These are phyloP conservation scores for Populus davidiana DNA, from an alignment of 345 rosid species.

Conservation along the genomic window DNA sequence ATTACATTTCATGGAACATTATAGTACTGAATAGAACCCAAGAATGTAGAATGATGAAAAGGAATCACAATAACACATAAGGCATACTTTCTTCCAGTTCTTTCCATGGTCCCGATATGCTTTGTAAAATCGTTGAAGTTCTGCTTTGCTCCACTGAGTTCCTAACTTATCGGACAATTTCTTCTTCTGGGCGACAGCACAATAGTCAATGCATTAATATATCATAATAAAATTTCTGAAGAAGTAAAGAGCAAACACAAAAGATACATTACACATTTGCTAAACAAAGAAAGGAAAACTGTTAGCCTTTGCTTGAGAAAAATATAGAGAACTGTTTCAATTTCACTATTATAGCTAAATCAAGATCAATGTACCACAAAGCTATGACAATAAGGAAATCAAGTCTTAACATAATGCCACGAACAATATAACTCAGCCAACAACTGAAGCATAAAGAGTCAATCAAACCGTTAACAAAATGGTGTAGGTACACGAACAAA, in stretches of 20 bases:
- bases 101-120: slow-evolving; percentile 25
- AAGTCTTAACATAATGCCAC: background rate
- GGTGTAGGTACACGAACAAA: background rate
- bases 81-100: slow-evolving; percentile 24
- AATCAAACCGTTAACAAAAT: slow-evolving; percentile 4
- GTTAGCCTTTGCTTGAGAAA: background rate
- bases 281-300: background rate
- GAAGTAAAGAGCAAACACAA: background rate
- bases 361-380: background rate
- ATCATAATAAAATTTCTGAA: background rate
- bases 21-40: background rate
- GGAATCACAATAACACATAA: background rate
- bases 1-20: background rate
- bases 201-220: background rate
- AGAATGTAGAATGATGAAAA: background rate
- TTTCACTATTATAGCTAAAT: background rate
- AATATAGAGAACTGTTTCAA: background rate
- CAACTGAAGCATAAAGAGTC: background rate
- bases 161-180: slow-evolving; percentile 21
- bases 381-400: background rate
- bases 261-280: background rate
- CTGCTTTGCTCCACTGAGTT: slow-evolving; percentile 27
- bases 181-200: slow-evolving; percentile 18
- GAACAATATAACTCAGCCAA: background rate
- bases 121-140: slow-evolving; percentile 25